Percentiles rank a stretch among this genome's conserved stretches.
These are phyloP conservation scores for Silene coronaria DNA, from an alignment of 179 eudicot genomes.

Conservation along the genomic window DNA sequence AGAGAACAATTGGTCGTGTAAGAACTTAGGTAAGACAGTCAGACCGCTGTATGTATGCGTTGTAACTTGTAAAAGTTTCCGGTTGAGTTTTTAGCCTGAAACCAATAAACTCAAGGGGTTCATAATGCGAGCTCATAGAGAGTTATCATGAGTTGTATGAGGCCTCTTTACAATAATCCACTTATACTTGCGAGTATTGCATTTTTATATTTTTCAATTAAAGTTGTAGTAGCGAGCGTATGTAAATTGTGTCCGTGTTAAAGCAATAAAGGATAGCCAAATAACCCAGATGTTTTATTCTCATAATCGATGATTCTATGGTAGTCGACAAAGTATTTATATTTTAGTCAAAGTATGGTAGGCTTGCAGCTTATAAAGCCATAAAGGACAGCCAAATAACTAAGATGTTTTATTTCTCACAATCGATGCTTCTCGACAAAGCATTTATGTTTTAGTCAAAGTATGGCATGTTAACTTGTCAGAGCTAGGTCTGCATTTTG, in stretches of 20 bases:
- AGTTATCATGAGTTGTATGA: background rate
- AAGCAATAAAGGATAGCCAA: background rate
- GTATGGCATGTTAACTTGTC: background rate
- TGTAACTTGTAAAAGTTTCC: slow-evolving; percentile 43
- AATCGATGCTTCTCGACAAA: background rate
- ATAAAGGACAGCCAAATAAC: background rate
- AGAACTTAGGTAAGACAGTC: slow-evolving; percentile 8
- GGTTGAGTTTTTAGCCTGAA: background rate
- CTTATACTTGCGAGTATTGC: background rate
- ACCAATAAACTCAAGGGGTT: slow-evolving; percentile 45
- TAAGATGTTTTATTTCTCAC: background rate
- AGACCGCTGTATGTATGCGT: slow-evolving; percentile 51
- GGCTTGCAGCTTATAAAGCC: background rate
- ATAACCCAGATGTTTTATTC: background rate
- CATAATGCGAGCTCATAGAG: background rate
- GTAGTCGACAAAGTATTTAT: too few species aligned
- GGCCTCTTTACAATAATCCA: background rate
- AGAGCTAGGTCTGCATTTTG: background rate
- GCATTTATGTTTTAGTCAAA: background rate
- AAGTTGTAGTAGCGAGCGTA: too few species aligned
- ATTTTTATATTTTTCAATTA: background rate
- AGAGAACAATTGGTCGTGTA: too few species aligned
- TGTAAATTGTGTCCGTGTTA: too few species aligned
- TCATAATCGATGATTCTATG: background rate
- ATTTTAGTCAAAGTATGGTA: background rate